Percentiles rank a stretch among this genome's conserved stretches.
phyloP scores from a whole-genome alignment of 2,329 filamentous ascomycete genomes.

The Incumbomyces lentus region DNA sequence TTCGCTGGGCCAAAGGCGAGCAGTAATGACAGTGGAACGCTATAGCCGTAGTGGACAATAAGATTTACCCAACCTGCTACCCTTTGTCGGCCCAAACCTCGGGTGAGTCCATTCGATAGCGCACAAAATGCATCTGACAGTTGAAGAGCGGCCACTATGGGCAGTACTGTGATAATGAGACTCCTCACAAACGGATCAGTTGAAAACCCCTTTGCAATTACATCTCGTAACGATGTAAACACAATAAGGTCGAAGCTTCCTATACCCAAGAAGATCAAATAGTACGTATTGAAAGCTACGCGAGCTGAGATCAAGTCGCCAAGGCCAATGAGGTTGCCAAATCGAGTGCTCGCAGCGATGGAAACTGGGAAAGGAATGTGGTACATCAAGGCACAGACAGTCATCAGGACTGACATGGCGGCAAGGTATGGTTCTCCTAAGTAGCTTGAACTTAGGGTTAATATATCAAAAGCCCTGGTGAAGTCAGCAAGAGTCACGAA shows the following conservation, averaged over 20 bases:
- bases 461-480: conserved; percentile 58
- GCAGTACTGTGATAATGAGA: conserved; percentile 54
- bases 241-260: conserved; percentile 61
- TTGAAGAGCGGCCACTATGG: conserved; percentile 68
- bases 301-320: conserved; percentile 63
- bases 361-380: conserved; percentile 76
- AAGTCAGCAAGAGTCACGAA: not conserved
- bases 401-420: conserved; percentile 67
- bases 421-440: conserved; percentile 63
- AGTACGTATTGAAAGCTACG: conserved; percentile 58
- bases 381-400: conserved; percentile 68
- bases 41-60: conserved; percentile 66
- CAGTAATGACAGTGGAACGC: conserved; percentile 62
- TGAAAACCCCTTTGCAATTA: conserved; percentile 62
- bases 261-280: conserved; percentile 51
- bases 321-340: conserved; percentile 76
- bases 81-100: conserved; percentile 69
- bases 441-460: conserved; percentile 62
- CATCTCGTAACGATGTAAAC: conserved; percentile 51
- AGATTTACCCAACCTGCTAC: conserved; percentile 74
- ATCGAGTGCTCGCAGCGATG: conserved; percentile 67
- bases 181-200: conserved; percentile 51
- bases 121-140: conserved; percentile 65
- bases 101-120: conserved; percentile 63
- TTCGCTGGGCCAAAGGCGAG: conserved; percentile 55